phyloP scores from a whole-genome alignment of 2,329 filamentous ascomycete species.

The Biscogniauxia mediterranea region DNA sequence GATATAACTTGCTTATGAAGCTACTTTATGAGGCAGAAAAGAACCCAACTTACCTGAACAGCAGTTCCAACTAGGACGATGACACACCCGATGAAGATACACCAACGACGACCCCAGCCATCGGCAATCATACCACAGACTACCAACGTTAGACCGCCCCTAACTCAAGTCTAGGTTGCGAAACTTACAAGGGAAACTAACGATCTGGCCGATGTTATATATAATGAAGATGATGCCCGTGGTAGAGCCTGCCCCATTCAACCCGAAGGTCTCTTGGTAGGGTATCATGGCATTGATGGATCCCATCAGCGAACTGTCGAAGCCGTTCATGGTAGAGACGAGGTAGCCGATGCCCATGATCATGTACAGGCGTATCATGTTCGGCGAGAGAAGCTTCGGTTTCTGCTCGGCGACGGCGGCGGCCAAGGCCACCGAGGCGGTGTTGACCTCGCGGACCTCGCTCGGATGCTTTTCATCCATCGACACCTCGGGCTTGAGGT shows the following conservation, averaged over 20 bases:
- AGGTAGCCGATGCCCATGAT: conserved; percentile 41
- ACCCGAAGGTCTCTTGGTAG: conserved; percentile 48
- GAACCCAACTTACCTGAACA: conserved; percentile 37
- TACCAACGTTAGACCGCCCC: background rate
- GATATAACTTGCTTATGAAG: background rate
- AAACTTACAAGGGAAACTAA: conserved; percentile 43
- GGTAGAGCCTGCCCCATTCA: conserved; percentile 46
- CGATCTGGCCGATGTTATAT: conserved; percentile 50
- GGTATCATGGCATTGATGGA: conserved; percentile 52
- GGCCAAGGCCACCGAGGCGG: conserved; percentile 36
- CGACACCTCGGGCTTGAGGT: conserved; percentile 20
- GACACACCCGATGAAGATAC: conserved; percentile 54
- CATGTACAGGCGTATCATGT: conserved; percentile 37
- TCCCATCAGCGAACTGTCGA: conserved; percentile 53
- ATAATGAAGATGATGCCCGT: conserved; percentile 48
- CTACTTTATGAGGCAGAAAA: background rate
- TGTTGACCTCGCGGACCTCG: conserved; percentile 34
- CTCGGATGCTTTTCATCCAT: conserved; percentile 24
- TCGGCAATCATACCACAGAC: conserved; percentile 51
- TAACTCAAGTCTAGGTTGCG: no score
- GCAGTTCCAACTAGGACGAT: conserved; percentile 52
- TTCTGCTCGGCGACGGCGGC: conserved; percentile 36
- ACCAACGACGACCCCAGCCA: conserved; percentile 50
- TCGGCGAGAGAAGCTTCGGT: conserved; percentile 32
- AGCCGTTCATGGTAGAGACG: conserved; percentile 55